Evolutionary conservation across 106 monocot genomes (phyloP), one percentile per base, ranked within the genome.

Genomic region (Iris macrosiphon): DNA sequence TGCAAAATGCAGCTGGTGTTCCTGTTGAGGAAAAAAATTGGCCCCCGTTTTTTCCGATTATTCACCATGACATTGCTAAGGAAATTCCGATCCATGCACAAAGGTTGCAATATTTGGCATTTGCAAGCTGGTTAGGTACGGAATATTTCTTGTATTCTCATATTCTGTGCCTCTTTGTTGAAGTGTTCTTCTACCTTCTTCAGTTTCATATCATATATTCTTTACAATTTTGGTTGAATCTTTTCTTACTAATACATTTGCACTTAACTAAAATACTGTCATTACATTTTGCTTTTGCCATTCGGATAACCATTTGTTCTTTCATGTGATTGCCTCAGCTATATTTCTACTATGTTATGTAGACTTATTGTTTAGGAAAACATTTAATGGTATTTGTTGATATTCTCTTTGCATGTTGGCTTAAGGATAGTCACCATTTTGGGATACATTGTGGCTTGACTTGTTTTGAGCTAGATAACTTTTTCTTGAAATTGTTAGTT

Each of bases 51-150:
- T 79, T 82, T 45, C 82, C 87, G 1, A 68, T 88, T 24, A 88
- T 88, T 62, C 87, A 88, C 54, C 87, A 88, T 79, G 87, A 88
- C 31, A 88, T 88, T 46, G 23, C 78, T 21, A 88, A 82, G 43
- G 87, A 88, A 41, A 88, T 88, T 21, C 87, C 87, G 2, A 62
- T 82, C 9, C 75, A 78, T 72, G 78, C 72, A 41, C 87, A 88
- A 46, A 74, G 72, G 51, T 65, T 82, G 64, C 87, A 88, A 40
- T 88, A 88, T 59, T 31, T 88, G 34, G 82, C 87, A 61, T 88
- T 88, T 71, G 72, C 78, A 49, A 82, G 78, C 48, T 88, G 81
- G 87, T 52, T 88, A 59, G 87, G 87, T 75, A 69, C 34, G 52
- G 14, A 14, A 21, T 8, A 49, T 31, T 10, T 30, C 7, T 59